Evolutionary conservation across 805 yeast species (phyloP), one percentile per base, ranked within the genome.

Genomic region (Pichia membranifaciens): DNA sequence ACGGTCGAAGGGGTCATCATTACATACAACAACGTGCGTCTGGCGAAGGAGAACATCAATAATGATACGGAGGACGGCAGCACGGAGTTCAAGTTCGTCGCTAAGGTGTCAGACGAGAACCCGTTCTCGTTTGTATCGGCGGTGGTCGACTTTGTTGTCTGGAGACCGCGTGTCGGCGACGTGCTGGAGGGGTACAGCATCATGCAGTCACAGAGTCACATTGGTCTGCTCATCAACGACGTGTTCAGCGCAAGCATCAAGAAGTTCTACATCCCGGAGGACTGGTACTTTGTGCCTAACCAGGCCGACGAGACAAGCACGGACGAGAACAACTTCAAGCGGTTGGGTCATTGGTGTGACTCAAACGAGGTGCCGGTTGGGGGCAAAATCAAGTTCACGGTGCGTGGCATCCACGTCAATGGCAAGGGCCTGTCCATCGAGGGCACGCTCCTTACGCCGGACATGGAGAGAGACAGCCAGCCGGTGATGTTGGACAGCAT

Each of bases 201-300:
- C 69, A 82, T 91, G 78, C 97, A 91, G 70, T 83, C 96, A 3
- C 96, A 95, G 16, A 84, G 96, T 7, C 99, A 93, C 62, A 84
- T 93, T 58, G 98, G 97, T 51, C 72, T 93, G 51, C 74, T 93
- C 54, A 74, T 93, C 43, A 90, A 87, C 63, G 98, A 93, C 67
- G 87, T 95, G 1, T 93, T 93, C 71, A 93, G 93, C 67, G 97
- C 97, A 20, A 81, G 91, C 40, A 87, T 93, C 53, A 87, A 86
- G 66, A 81, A 86, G 62, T 82, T 76, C 61, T 82, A 80, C 57
- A 89, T 93, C 51, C 99, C 99, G n/a, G 68, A 71, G 37, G 76
- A 72, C 41, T 93, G 99, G 99, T 71, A 72, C 31, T 93, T 91
- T 66, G 75, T 87, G 45, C 91, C 93, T 43, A 80, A 76, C 57